Evolutionary conservation across 2,329 filamentous ascomycete species (phyloP).

Genomic region (Dryadomyces quercivorus): DNA sequence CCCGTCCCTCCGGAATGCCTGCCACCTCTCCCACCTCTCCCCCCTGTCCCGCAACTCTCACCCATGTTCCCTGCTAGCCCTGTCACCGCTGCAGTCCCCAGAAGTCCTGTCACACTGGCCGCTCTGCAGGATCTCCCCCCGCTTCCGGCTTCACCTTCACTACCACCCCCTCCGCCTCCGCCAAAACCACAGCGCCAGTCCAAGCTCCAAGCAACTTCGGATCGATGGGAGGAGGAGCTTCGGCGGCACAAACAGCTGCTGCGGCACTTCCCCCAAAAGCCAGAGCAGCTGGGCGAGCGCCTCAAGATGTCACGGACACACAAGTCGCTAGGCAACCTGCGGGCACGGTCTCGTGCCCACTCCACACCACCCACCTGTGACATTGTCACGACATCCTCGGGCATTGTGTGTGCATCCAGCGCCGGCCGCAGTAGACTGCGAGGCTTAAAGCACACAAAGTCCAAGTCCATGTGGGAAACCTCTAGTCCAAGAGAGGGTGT

Average conservation of each 20-base stretch:
- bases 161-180: constrained; percentile 1
- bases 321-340: constrained; percentile 11
- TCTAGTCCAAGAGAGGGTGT: not conserved
- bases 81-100: not conserved
- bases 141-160: not conserved
- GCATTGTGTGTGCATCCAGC: not conserved
- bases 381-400: not conserved
- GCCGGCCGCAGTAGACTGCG: not conserved
- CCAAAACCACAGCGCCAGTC: not conserved
- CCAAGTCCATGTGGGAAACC: constrained; percentile 3
- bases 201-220: not conserved
- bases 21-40: constrained; percentile 10
- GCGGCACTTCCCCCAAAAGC: constrained; percentile 4
- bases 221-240: constrained; percentile 4
- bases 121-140: not conserved
- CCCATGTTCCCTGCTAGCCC: constrained; percentile 2
- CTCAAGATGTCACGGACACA: constrained; percentile 5
- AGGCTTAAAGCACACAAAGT: not conserved
- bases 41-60: constrained; percentile 1
- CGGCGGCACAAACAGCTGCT: constrained; percentile 8
- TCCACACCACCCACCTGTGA: not conserved
- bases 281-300: not conserved
- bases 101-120: not conserved
- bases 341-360: constrained; percentile 5
- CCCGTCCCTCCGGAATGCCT: constrained; percentile 5